phyloP scores from a whole-genome alignment of 257 asterid genomes.

The Thymus mandschuricus region DNA sequence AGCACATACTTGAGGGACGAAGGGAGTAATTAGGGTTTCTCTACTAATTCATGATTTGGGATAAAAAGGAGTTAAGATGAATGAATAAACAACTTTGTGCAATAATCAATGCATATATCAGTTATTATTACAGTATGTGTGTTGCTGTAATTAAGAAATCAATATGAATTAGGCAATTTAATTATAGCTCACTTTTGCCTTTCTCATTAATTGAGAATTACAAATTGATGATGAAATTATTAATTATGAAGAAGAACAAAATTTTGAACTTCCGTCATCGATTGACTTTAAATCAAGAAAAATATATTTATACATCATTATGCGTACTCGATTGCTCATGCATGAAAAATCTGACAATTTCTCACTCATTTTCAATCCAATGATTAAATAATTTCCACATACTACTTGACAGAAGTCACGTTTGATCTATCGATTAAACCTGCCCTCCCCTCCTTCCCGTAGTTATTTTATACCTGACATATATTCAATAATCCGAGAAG shows the following conservation, averaged over 20 bases:
- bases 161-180: slow-evolving; percentile 31
- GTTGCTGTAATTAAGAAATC: slow-evolving; percentile 6
- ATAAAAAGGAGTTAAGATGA: not conserved
- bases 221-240: slow-evolving; percentile 30
- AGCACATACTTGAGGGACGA: no score
- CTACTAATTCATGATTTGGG: not conserved
- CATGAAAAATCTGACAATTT: slow-evolving; percentile 24
- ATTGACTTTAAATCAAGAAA: slow-evolving; percentile 18
- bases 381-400: no score
- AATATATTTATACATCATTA: slow-evolving; percentile 9
- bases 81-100: not conserved
- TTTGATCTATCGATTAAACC: no score
- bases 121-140: not conserved
- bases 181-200: slow-evolving; percentile 43
- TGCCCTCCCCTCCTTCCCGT: no score
- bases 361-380: slow-evolving; percentile 1
- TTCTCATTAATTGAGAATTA: slow-evolving; percentile 16
- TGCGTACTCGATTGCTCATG: slow-evolving; percentile 24
- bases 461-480: no score
- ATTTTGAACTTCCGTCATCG: not conserved
- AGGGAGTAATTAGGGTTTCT: slow-evolving; percentile 14
- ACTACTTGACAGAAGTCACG: no score
- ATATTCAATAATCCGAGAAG: no score
- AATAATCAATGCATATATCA: not conserved
- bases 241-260: slow-evolving; percentile 12